Percentiles rank a stretch among this genome's conserved stretches.
Conservation (phyloP, 495 filamentous ascomycete species). For the Penicillium pulvis region DNA sequence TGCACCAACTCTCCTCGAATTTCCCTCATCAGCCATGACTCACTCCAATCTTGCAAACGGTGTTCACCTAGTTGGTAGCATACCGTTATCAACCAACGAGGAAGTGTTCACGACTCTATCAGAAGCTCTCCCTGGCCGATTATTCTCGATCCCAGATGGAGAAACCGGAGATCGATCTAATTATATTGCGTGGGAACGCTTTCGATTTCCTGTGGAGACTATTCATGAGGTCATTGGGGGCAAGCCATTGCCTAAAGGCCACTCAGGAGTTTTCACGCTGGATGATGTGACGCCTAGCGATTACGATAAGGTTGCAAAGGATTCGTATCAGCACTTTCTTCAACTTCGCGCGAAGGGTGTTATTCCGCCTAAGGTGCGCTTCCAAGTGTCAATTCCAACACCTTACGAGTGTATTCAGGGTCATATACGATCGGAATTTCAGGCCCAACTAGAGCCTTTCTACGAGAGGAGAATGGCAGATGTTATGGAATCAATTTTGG, state of each 20-base stretch:
- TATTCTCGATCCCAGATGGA: conserved; percentile 43
- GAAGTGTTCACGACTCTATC: conserved; percentile 32
- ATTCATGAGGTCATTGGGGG: conserved; percentile 17
- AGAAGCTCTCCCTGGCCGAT: conserved; percentile 28
- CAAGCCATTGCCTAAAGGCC: conserved; percentile 8
- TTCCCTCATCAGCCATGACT: not conserved
- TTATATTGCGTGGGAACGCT: conserved; percentile 38
- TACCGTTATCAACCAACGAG: conserved; percentile 32
- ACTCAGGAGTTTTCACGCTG: conserved; percentile 25
- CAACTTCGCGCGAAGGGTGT: conserved; percentile 27
- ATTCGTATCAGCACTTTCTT: conserved; percentile 38
- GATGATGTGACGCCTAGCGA: conserved; percentile 32
- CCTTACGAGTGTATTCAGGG: conserved; percentile 20
- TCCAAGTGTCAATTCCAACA: conserved; percentile 43
- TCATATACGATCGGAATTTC: conserved; percentile 29
- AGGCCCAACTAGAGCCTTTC: conserved; percentile 34
- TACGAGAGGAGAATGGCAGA: conserved; percentile 40
- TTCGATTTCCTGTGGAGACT: conserved; percentile 27
- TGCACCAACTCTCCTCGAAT: not conserved
- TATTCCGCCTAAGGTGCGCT: conserved; percentile 32
- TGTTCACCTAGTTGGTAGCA: conserved; percentile 33
- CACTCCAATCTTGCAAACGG: not conserved
- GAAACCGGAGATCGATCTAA: conserved; percentile 40
- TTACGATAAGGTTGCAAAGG: conserved; percentile 38
- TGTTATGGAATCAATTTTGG: conserved; percentile 34